Evolutionary conservation across 768 basidiomycete species (phyloP), one percentile per base, ranked within the genome.

Genomic region (Xerocomellus dryophilus): DNA sequence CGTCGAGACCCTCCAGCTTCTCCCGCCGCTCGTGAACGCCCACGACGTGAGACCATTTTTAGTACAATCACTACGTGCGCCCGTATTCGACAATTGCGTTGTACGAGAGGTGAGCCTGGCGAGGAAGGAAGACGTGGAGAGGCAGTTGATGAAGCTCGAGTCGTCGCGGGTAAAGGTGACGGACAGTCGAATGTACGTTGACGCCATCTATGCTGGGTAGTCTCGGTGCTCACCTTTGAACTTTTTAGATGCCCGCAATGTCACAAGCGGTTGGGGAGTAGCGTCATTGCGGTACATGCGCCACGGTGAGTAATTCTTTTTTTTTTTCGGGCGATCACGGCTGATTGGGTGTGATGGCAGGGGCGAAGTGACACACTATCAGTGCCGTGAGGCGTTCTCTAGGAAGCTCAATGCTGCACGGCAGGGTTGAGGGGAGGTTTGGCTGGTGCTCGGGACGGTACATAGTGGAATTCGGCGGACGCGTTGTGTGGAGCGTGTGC

Each of bases 321-420:
- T 21, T 34, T 18, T 43, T 18, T 41, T 29, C 29, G n/a, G n/a
- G 38, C 8, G n/a, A 29, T 29, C 4, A 7, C 23, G 17, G 29
- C 49, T 53, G 29, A 53, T 40, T 12, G 5, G 23, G 10, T 40
- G 14, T 41, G 9, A n/a, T 45, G 43, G 34, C 61, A 97, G 94
- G 45, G 95, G 95, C 9, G 93, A 96, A 72, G 95, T 97, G 3
- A 98, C 94, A 0, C 96, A 98, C 71, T 94, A 95, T 68, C 90
- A 96, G 57, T 98, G 95, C 66, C 86, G 93, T 25, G 95, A 97
- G 66, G 78, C 80, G 1, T 97, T 93, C 66, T 75, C 90, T 10
- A 74, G 71, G 45, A 79, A 73, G 52, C 63, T 87, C 49, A 77
- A 76, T 42, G 78, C 81, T 56, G 53, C 9, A 56, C 47, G 54